Evolutionary conservation across 768 basidiomycete genomes (phyloP), one percentile per base, ranked within the genome.

Genomic region (Lactifluus subvellereus): DNA sequence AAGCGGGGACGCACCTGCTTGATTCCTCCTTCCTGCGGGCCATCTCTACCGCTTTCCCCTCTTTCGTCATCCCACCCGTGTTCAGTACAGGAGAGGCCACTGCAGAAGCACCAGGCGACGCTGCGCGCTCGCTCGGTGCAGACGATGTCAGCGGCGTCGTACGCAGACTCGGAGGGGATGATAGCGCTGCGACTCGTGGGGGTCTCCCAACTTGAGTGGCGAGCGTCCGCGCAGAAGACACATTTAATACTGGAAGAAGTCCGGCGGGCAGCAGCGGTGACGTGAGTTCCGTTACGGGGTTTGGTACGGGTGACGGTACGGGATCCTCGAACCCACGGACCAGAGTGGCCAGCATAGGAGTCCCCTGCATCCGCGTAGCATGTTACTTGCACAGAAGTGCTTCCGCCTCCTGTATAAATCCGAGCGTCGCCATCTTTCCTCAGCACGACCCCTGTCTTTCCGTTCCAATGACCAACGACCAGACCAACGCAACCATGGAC

Each of bases 41-140:
- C 86, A 98, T 88, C 77, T 97, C 93, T n/a, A 85, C 86, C 1
- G 91, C 91, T 74, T 90, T 96, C 68, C 95, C 94, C 73, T 97
- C 96, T 73, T 94, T 97, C 32, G 83, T 81, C 80, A 93, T 78
- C 0, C 76, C 77, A 1, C 72, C 74, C 32, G 81, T 74, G 59
- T 78, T 76, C 30, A 59, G n/a, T 71, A 51, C n/a, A 72, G 59
- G 55, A 62, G 69, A 4, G 27, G 2, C 27, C 27, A 27, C 27
- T 27, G 27, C 27, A 27, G 27, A 3, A 1, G 70, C 69, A 66
- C 20, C 65, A 50, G 35, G 68, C 18, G 27, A 27, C 27, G n/a
- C 70, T 62, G 69, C 61, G 54, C 70, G 64, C 22, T 62, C 54
- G 47, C 65, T 66, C 57, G 33, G 51, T 33, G 65, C 43, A 7